A percentile compares a stretch with the other conserved stretches of the same genome.
phyloP scores from a whole-genome alignment of 1,139 yeast genomes.

The Yamadazyma oceani region DNA sequence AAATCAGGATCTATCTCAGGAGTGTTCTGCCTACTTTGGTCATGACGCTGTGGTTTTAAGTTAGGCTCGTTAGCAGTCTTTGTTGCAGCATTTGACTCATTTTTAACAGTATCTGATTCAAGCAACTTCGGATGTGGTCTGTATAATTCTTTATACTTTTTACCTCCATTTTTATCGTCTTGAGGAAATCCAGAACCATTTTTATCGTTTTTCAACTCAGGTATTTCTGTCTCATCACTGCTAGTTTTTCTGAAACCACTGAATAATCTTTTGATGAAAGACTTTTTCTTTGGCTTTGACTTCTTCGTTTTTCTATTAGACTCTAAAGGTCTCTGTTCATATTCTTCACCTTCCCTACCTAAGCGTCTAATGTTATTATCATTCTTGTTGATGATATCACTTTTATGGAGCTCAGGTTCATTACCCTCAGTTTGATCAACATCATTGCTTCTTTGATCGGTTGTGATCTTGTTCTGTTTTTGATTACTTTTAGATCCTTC shows the following conservation, averaged over 20 bases:
- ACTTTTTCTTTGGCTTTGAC: slow-evolving; percentile 13
- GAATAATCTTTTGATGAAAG: slow-evolving; percentile 22
- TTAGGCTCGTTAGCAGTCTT: too few relatives aligned
- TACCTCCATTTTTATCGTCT: not conserved
- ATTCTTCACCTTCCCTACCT: not conserved
- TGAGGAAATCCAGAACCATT: not conserved
- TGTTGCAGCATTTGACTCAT: slow-evolving; percentile 1
- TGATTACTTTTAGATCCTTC: slow-evolving; percentile 3
- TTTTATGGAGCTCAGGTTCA: too few relatives aligned
- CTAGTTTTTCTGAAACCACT: slow-evolving; percentile 11
- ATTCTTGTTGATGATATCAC: too few relatives aligned
- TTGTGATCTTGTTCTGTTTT: slow-evolving; percentile 1
- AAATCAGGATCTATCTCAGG: slow-evolving; percentile 12
- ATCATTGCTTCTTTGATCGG: not conserved
- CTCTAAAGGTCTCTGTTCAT: not conserved
- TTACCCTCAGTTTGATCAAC: too few relatives aligned
- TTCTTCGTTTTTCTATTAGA: slow-evolving; percentile 1
- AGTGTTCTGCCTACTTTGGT: slow-evolving; percentile 2
- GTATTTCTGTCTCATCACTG: not conserved
- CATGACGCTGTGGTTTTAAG: too few relatives aligned
- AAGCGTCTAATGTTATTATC: too few relatives aligned
- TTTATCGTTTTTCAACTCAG: not conserved
- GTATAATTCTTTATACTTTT: slow-evolving; percentile 17
- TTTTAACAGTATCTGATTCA: slow-evolving; percentile 2
- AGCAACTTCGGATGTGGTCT: slow-evolving; percentile 19